Conservation (phyloP, 2,329 filamentous ascomycete species). For the Blastomyces parvus region DNA sequence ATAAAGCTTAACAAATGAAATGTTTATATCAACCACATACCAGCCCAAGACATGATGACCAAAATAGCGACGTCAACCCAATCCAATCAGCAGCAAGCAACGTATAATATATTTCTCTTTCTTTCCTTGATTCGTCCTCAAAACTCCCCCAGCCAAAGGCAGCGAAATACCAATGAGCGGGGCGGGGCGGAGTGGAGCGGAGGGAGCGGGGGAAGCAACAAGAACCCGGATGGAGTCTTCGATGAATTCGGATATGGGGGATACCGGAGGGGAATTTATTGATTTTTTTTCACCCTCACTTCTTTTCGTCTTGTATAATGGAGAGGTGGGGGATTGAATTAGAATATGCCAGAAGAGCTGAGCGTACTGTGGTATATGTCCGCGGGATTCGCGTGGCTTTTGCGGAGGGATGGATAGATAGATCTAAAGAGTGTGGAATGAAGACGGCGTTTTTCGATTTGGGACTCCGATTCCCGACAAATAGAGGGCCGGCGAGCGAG, state of each 20-base stretch:
- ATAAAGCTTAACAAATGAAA: not conserved
- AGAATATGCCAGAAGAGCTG: too few species aligned
- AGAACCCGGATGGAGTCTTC: not conserved
- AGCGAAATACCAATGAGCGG: not conserved
- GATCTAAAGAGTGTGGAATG: too few species aligned
- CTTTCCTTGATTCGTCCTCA: not conserved
- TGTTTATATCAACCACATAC: slow-evolving; percentile 8
- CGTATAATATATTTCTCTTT: not conserved
- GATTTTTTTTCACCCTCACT: too few species aligned
- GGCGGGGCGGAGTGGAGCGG: not conserved
- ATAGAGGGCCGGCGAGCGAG: too few species aligned
- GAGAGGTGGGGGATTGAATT: too few species aligned
- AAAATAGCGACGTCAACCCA: not conserved
- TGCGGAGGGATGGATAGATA: too few species aligned
- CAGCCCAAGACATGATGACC: slow-evolving; percentile 17
- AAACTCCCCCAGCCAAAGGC: not conserved
- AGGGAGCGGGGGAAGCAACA: not conserved
- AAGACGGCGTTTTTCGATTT: too few species aligned
- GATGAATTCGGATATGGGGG: not conserved
- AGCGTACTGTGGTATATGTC: not conserved
- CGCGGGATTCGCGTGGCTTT: too few species aligned
- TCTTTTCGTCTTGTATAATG: too few species aligned
- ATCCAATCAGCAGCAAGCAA: not conserved
- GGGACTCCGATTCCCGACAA: too few species aligned
- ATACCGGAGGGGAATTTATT: too few species aligned